Conservation (phyloP, 2,329 filamentous ascomycete genomes). For the Talaromyces sp. region DNA sequence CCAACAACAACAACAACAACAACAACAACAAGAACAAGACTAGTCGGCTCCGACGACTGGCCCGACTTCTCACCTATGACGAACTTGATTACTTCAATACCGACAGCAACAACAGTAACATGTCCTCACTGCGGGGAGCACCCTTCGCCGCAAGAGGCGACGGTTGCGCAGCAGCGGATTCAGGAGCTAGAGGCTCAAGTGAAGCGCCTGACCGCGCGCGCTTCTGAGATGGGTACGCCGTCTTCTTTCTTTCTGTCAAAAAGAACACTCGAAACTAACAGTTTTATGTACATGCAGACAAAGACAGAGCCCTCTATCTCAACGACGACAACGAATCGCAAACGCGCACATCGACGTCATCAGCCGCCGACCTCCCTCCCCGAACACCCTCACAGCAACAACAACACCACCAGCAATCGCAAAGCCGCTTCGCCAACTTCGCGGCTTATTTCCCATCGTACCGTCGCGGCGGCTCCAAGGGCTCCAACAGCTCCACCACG, state of each 20-base stretch:
- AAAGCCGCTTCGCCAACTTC: slow-evolving; percentile 33
- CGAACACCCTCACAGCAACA: slow-evolving; percentile 23
- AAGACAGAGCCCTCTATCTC: slow-evolving; percentile 40
- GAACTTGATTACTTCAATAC: not conserved
- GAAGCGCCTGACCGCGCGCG: slow-evolving; percentile 47
- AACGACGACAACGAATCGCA: slow-evolving; percentile 20
- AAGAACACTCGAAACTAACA: not conserved
- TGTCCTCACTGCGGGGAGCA: slow-evolving; percentile 39
- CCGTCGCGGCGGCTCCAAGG: slow-evolving; percentile 21
- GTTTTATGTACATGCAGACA: slow-evolving; percentile 54
- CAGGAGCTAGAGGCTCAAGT: slow-evolving; percentile 54
- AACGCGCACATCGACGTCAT: slow-evolving; percentile 21
- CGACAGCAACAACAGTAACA: slow-evolving; percentile 3
- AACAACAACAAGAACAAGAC: slow-evolving; percentile 4
- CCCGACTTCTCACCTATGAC: slow-evolving; percentile 5
- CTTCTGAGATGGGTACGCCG: slow-evolving; percentile 46
- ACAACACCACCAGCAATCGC: slow-evolving; percentile 15
- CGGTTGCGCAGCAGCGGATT: slow-evolving; percentile 37
- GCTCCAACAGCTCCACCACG: slow-evolving; percentile 8
- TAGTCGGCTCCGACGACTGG: not conserved
- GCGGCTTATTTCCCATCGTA: slow-evolving; percentile 36
- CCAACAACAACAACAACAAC: not conserved
- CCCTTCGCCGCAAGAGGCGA: slow-evolving; percentile 18
- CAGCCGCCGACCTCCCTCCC: slow-evolving; percentile 21
- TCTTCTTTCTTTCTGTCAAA: not conserved